Base-by-base conservation (phyloP, 371 early-diverging fungal genomes). In the Mortierella sp. region DNA sequence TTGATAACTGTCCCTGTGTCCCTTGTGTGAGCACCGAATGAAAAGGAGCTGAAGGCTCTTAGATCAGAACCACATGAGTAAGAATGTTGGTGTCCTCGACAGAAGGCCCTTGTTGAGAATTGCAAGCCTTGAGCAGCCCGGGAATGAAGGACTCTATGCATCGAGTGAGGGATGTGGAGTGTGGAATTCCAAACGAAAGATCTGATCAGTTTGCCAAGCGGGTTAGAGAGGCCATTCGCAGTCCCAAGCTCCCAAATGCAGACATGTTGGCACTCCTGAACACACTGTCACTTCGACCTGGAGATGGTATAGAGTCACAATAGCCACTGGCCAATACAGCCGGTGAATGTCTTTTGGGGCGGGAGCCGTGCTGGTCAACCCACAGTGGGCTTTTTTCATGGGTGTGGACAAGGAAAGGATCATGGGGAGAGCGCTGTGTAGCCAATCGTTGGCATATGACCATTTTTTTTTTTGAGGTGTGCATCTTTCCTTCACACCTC, bases 131-230 rank as follows among this genome's bases (percentile, higher is more conserved):
- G 64, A 31, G 54, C 22, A 21, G 46, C 29, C 2, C 52, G 34
- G 45, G 60, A 39, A 27, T 10, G 14, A 12, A 58, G 41, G 51
- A 54, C 47, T 19, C 45, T 67, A 46, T 56, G 57, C 67, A 67
- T 60, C 34, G 34, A 34, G 34, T 7, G 34, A 34, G 10, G 34
- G 34, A 4, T 4, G 7, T 7, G 34, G 10, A 10, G 34, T 34
- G 34, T 34, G 34, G 34, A 34, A 34, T 34, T n/a, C 34, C 4
- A 10, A 34, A 34, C 7, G 10, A 10, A 21, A 27, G 49, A 49
- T 49, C 49, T 25, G 49, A 49, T 49, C 49, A 34, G 34, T 34
- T 34, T 27, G 22, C 12, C 3, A 22, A 47, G 25, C 2, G 49
- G 49, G 28, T 2, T 25, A 25, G 10, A 21, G 22, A 10, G n/a